Evolutionary conservation across 2,329 filamentous ascomycete species (phyloP), one percentile per base, ranked within the genome.

Genomic region (Thielaviopsis populi): DNA sequence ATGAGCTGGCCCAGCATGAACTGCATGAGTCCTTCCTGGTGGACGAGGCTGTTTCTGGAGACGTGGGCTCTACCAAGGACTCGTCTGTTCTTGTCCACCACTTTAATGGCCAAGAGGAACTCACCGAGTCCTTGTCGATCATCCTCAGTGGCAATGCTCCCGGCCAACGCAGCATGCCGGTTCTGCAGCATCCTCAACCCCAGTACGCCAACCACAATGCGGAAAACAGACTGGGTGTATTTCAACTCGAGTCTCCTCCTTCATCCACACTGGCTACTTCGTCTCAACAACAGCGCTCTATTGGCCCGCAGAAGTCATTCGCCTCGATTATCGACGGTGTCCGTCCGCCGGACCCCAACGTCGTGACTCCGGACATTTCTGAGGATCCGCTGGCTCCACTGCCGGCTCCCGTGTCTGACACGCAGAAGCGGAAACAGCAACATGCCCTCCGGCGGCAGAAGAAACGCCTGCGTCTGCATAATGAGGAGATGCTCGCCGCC

Each of bases 401-500:
- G 65, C 68, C 73, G 48, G 46, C 46, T 13, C 19, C 10, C 6
- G 46, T 19, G 17, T 50, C 46, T 19, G 46, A 50, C 19, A 5
- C 19, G 11, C 73, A 73, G 63, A 69, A 72, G 68, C 76, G 71
- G 68, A 73, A 73, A 66, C 70, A 74, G 63, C 70, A 79, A 63
- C 75, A 76, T 56, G 74, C 73, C 58, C 69, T 80, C 19, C 75
- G 74, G 63, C 76, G 76, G 62, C 77, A 76, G 67, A 74, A 76
- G 63, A 77, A 74, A 65, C 72, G 76, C 65, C 74, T 74, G n/a
- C 71, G 78, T 41, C 75, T 74, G 43, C 72, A 76, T 17, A 77
- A 76, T 17, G 79, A 83, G 69, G 80, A 82, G 65, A 75, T 77
- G 41, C 72, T 82, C 40, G 80, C 80, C 41, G 77, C 80, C 41